Evolutionary conservation across 2,329 filamentous ascomycete genomes (phyloP).

Genomic region (Trichophyton benhamiae): DNA sequence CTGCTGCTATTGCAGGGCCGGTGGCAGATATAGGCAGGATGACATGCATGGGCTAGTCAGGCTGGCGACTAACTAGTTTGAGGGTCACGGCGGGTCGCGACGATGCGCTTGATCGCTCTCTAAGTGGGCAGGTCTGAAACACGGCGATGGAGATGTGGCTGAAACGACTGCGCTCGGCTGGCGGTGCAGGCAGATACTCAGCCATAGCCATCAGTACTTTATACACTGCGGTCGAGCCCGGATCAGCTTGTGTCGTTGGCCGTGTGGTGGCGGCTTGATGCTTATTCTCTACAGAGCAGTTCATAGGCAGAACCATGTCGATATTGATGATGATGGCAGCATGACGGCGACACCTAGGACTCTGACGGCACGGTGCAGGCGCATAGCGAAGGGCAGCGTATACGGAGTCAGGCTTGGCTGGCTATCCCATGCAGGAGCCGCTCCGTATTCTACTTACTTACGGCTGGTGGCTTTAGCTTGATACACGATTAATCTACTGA

Average conservation of each 20-base stretch:
- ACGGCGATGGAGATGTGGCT: not conserved
- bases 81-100: not conserved
- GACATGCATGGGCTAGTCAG: not conserved
- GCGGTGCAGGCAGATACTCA: not conserved
- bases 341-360: too few relatives aligned
- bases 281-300: too few relatives aligned
- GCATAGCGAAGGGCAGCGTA: not conserved
- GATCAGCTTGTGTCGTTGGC: too few relatives aligned
- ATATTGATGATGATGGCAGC: too few relatives aligned
- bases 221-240: too few relatives aligned
- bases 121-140: not conserved
- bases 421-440: not conserved
- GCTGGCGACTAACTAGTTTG: not conserved
- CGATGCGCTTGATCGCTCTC: not conserved
- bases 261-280: too few relatives aligned
- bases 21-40: not conserved
- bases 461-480: not conserved
- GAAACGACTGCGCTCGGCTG: not conserved
- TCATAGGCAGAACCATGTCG: too few relatives aligned
- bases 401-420: not conserved
- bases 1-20: not conserved
- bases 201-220: not conserved
- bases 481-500: not conserved
- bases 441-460: not conserved
- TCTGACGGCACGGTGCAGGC: too few relatives aligned